A percentile compares a stretch with the other conserved stretches of the same genome.
phyloP scores from a whole-genome alignment of 78 protist genomes.

The Emiliania huxleyi region DNA sequence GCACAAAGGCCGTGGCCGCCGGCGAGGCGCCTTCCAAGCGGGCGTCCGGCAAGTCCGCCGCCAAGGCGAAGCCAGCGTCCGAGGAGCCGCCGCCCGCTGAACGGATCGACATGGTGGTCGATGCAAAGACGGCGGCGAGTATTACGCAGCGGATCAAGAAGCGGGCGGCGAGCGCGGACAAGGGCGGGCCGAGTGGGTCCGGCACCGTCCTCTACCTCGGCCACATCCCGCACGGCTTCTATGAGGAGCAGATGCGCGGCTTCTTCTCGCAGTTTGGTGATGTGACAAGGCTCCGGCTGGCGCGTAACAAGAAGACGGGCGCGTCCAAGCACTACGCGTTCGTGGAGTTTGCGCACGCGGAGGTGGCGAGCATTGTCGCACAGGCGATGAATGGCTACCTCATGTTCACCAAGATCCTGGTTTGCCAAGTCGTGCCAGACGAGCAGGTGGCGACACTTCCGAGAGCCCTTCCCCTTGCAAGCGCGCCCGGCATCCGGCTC shows the following conservation, averaged over 20 bases:
- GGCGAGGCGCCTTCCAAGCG: background rate
- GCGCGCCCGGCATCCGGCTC: too few relatives aligned
- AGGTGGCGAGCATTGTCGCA: constrained; percentile 71
- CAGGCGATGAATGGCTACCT: constrained; percentile 77
- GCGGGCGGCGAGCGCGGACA: background rate
- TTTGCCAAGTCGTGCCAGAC: background rate
- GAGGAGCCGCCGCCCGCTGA: too few relatives aligned
- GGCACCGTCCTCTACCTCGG: constrained; percentile 72
- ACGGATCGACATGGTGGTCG: too few relatives aligned
- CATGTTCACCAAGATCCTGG: constrained; percentile 34
- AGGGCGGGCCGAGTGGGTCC: too few relatives aligned
- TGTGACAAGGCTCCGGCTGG: constrained; percentile 55
- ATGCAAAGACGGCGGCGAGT: too few relatives aligned
- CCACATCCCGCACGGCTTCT: constrained; percentile 87
- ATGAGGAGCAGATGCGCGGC: constrained; percentile 68
- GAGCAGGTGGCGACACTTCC: too few relatives aligned
- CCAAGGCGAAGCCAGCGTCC: too few relatives aligned
- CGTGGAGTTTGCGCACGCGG: constrained; percentile 65
- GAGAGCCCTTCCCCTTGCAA: too few relatives aligned
- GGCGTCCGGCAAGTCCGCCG: too few relatives aligned
- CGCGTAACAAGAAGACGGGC: constrained; percentile 57
- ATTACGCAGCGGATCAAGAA: background rate
- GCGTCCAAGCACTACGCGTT: constrained; percentile 63
- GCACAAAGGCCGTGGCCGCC: background rate
- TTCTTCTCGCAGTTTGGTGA: constrained; percentile 85